These are phyloP conservation scores for Macadamia integrifolia DNA, from an alignment of 164 flowering plant species.

Conservation along the genomic window DNA sequence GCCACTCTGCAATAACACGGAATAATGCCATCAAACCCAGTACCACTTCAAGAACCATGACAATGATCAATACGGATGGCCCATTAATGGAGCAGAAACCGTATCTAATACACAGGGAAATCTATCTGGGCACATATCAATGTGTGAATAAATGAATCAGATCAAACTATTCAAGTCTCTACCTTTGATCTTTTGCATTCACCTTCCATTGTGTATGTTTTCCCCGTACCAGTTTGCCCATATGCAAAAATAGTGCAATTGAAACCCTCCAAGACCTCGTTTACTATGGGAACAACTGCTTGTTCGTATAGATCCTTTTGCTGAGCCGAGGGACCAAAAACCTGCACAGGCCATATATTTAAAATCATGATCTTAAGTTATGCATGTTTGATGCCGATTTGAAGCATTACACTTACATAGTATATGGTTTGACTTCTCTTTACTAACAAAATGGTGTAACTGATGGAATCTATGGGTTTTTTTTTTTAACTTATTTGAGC, in stretches of 20 bases:
- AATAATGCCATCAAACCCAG: not conserved
- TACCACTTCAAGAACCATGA: not conserved
- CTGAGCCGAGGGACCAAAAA: conserved; percentile 68
- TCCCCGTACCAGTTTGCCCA: conserved; percentile 89
- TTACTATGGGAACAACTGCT: conserved; percentile 60
- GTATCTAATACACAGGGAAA: too few relatives aligned
- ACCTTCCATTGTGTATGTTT: conserved; percentile 86
- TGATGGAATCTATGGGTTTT: too few relatives aligned
- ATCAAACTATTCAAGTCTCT: not conserved
- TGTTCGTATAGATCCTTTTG: conserved; percentile 59
- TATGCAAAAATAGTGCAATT: conserved; percentile 83
- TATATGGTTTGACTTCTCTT: too few relatives aligned
- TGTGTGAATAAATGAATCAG: not conserved
- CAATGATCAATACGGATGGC: too few relatives aligned
- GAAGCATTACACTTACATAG: too few relatives aligned
- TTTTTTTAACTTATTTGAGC: too few relatives aligned
- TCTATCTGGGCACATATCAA: not conserved
- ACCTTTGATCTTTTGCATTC: conserved; percentile 63
- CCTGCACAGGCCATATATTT: conserved; percentile 27
- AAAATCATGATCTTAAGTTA: not conserved
- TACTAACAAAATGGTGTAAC: too few relatives aligned
- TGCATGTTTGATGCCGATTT: too few relatives aligned
- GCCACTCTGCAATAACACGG: conserved; percentile 42
- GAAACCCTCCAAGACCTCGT: conserved; percentile 75
- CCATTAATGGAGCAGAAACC: too few relatives aligned